These are phyloP conservation scores for Symbiodinium natans DNA, from an alignment of 73 alveolate genomes.

Conservation along the genomic window DNA sequence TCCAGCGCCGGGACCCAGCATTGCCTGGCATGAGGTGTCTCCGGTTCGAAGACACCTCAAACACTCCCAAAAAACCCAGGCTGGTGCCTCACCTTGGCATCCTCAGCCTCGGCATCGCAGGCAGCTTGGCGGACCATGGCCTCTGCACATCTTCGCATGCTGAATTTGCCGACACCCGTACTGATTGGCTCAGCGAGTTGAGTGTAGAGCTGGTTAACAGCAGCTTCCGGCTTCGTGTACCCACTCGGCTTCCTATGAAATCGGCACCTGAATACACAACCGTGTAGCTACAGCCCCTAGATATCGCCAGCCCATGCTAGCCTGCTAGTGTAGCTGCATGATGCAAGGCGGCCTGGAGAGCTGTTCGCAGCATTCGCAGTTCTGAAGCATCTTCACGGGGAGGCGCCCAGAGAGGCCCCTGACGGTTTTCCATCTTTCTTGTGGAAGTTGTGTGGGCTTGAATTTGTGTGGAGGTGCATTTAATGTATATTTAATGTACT, in stretches of 20 bases:
- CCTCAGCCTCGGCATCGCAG: slow-evolving; percentile 86
- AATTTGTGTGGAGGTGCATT: too few species aligned
- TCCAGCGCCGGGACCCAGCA: slow-evolving; percentile 93
- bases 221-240: too few species aligned
- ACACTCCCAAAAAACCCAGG: neutral
- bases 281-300: too few species aligned
- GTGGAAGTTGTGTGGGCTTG: neutral
- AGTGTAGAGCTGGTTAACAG: too few species aligned
- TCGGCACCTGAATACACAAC: too few species aligned
- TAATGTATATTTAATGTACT: too few species aligned
- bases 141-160: too few species aligned
- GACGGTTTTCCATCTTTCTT: neutral
- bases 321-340: too few species aligned
- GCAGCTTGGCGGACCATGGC: slow-evolving; percentile 92
- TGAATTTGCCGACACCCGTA: too few species aligned
- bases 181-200: too few species aligned
- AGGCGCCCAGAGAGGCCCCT: neutral
- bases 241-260: too few species aligned
- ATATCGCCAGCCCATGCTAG: neutral
- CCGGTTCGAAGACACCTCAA: neutral
- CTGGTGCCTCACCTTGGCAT: slow-evolving; percentile 53
- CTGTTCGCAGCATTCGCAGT: slow-evolving; percentile 8
- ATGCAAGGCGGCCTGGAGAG: neutral
- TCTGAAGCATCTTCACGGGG: neutral
- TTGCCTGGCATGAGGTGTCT: neutral